Percentiles rank a stretch among this genome's conserved stretches.
phyloP scores from a whole-genome alignment of 2,329 filamentous ascomycete genomes.

The Lecanicillium sp. region DNA sequence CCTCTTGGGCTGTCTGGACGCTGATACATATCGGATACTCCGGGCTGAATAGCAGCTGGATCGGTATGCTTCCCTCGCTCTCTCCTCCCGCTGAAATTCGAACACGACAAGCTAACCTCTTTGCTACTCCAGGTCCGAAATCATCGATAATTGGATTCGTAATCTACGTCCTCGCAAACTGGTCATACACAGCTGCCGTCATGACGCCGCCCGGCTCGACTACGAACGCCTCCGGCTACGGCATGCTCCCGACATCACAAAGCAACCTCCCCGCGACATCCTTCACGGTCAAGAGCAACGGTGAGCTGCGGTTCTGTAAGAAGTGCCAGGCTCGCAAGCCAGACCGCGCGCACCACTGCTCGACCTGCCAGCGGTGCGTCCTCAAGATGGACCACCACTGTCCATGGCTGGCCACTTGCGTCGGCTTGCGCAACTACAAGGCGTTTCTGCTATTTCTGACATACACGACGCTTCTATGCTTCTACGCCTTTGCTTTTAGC shows the following conservation, averaged over 20 bases:
- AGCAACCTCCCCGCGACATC: conserved; percentile 56
- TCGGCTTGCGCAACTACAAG: conserved; percentile 93
- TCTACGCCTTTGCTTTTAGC: conserved; percentile 70
- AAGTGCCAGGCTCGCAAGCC: conserved; percentile 95
- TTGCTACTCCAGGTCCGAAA: conserved; percentile 33
- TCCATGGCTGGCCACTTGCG: conserved; percentile 93
- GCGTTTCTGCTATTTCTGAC: conserved; percentile 86
- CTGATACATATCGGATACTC: conserved; percentile 63
- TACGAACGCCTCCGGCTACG: conserved; percentile 62
- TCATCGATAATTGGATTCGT: conserved; percentile 57
- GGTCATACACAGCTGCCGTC: conserved; percentile 86
- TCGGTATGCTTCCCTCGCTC: conserved; percentile 37
- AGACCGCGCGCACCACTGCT: conserved; percentile 94
- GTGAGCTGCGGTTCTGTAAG: conserved; percentile 86
- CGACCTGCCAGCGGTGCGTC: conserved; percentile 86
- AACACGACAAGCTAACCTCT: conserved; percentile 12
- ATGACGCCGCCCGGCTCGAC: conserved; percentile 82
- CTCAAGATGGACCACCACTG: conserved; percentile 99
- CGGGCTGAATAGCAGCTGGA: conserved; percentile 44
- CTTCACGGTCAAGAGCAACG: conserved; percentile 88
- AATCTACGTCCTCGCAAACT: conserved; percentile 74
- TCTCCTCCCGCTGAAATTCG: background rate
- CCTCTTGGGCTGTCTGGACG: conserved; percentile 92
- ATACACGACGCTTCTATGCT: conserved; percentile 82
- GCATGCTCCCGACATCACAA: conserved; percentile 58